Percentiles rank a stretch among this genome's conserved stretches.
These are phyloP conservation scores for Polyporus arcularius DNA, from an alignment of 768 basidiomycete species.

Conservation along the genomic window DNA sequence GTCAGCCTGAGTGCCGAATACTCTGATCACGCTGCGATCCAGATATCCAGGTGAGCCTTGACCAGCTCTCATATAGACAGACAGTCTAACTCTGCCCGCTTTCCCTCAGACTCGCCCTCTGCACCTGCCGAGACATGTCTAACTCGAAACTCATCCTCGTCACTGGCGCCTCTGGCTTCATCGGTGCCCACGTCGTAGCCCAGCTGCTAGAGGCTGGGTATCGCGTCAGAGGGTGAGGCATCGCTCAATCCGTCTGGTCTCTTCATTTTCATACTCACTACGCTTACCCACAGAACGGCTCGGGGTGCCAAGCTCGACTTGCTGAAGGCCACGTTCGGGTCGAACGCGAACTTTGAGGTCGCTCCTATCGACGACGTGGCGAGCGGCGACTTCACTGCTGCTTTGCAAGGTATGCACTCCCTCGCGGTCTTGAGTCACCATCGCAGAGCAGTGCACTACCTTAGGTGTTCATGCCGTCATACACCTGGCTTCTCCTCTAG, in stretches of 20 bases:
- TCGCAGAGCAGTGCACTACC: background rate
- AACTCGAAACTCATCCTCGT: conserved; percentile 28
- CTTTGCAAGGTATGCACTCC: conserved; percentile 21
- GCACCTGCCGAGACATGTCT: too few relatives aligned
- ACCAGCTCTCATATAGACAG: too few relatives aligned
- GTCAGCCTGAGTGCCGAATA: too few relatives aligned
- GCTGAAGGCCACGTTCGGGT: conserved; percentile 11
- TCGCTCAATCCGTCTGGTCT: too few relatives aligned
- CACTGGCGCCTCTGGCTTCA: conserved; percentile 45
- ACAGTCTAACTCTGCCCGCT: too few relatives aligned
- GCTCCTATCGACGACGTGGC: conserved; percentile 21
- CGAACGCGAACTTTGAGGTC: conserved; percentile 18
- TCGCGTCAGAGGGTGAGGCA: conserved; percentile 43
- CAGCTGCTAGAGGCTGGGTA: conserved; percentile 46
- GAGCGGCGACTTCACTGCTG: conserved; percentile 20
- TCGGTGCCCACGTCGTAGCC: conserved; percentile 25
- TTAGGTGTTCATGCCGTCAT: conserved; percentile 7
- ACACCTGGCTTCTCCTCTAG: conserved; percentile 18
- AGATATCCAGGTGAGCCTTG: too few relatives aligned
- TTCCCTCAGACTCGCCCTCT: too few relatives aligned
- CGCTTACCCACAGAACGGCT: conserved; percentile 13
- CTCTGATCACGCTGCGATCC: too few relatives aligned
- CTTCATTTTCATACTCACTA: background rate
- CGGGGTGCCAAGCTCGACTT: conserved; percentile 19
- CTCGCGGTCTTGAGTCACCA: background rate